Evolutionary conservation across 345 rosid species (phyloP).

Genomic region (Salix exigua): DNA sequence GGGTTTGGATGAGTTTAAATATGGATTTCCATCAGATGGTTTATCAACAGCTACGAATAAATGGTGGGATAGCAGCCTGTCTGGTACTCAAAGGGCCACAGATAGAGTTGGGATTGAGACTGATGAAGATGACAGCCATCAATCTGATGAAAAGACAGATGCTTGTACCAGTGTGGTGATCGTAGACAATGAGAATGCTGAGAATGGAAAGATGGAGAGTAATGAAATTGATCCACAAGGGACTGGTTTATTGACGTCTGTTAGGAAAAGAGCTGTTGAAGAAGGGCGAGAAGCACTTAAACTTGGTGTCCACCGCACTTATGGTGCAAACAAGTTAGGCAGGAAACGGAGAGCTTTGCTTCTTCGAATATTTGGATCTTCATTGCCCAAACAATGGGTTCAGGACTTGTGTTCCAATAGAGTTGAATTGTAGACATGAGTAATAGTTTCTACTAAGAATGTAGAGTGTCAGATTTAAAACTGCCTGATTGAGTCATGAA

Average conservation of each 20-base stretch:
- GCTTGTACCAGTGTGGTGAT: neutral
- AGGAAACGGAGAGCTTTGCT: constrained; percentile 45
- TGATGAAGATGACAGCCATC: constrained; percentile 24
- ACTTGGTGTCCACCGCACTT: constrained; percentile 33
- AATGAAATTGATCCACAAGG: constrained; percentile 17
- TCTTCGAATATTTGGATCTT: constrained; percentile 43
- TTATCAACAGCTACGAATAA: constrained; percentile 45
- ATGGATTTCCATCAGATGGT: constrained; percentile 67
- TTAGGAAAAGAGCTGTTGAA: constrained; percentile 42
- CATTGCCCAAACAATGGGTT: constrained; percentile 47
- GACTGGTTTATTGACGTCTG: constrained; percentile 32
- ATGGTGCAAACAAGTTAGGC: constrained; percentile 28
- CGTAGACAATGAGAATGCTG: constrained; percentile 17
- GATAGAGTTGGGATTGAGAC: constrained; percentile 22
- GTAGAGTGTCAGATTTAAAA: too few relatives aligned
- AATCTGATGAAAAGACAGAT: constrained; percentile 19
- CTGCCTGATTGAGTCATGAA: too few relatives aligned
- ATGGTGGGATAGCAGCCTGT: constrained; percentile 64
- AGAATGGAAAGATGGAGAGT: constrained; percentile 24
- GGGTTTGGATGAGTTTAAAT: constrained; percentile 56
- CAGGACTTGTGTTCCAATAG: neutral
- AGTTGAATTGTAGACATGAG: neutral
- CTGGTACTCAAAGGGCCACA: constrained; percentile 15
- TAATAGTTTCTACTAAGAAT: too few relatives aligned
- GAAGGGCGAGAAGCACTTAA: constrained; percentile 51